Conservation (phyloP, 768 basidiomycete genomes). For the Leccinum disarticulatum region DNA sequence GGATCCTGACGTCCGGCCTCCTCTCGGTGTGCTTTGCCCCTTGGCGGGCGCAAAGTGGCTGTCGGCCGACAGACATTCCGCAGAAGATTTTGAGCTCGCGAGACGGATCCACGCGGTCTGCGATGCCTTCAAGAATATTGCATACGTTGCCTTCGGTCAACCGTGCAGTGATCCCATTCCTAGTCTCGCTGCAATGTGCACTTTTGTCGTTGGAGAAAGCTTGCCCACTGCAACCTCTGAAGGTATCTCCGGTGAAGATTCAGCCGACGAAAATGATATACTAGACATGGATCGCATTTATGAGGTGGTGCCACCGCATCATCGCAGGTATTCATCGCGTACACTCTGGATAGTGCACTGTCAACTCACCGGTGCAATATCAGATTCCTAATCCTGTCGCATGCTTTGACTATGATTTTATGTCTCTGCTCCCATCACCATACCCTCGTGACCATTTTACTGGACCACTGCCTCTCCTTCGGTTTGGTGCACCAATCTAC, state of each 20-base stretch:
- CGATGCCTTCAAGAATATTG: constrained; percentile 55
- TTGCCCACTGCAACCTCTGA: constrained; percentile 33
- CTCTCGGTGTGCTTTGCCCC: constrained; percentile 39
- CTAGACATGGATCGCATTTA: constrained; percentile 43
- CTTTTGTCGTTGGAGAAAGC: constrained; percentile 46
- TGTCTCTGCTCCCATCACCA: constrained; percentile 45
- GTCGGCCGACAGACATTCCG: constrained; percentile 33
- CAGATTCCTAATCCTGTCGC: constrained; percentile 51
- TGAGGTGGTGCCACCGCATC: constrained; percentile 50
- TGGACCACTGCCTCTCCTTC: constrained; percentile 51
- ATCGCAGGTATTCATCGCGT: constrained; percentile 44
- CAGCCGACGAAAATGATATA: constrained; percentile 24
- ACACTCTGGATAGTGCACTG: constrained; percentile 5
- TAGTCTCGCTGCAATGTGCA: constrained; percentile 47
- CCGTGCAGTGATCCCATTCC: constrained; percentile 25
- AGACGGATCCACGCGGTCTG: constrained; percentile 51
- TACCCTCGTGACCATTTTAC: constrained; percentile 47
- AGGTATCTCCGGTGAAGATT: constrained; percentile 22
- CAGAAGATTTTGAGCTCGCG: constrained; percentile 43
- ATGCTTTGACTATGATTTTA: constrained; percentile 51
- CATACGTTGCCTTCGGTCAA: constrained; percentile 36
- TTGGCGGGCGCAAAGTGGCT: constrained; percentile 37
- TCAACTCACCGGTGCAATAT: constrained; percentile 2
- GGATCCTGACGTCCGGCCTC: constrained; percentile 27
- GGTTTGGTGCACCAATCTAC: constrained; percentile 44